Evolutionary conservation across 169 alveolate species (phyloP), one percentile per base, ranked within the genome.

Genomic region (Plasmodium berghei): DNA sequence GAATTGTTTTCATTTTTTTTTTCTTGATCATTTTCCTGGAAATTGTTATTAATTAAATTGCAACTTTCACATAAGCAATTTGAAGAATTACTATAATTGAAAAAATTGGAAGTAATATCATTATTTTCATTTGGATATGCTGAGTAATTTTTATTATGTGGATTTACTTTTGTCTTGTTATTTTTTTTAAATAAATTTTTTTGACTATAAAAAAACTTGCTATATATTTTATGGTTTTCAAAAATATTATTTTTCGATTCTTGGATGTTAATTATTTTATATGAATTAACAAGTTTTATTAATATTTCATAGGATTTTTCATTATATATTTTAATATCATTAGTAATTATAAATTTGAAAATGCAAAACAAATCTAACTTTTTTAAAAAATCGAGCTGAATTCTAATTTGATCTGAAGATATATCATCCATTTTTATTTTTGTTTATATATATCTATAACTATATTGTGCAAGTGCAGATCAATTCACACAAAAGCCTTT

Each of bases 321-420:
- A 16, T 89, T 73, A 49, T 93, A 88, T 55, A 93, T 56, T 58
- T 61, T 42, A 18, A 93, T 64, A 63, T 88, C 93, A 52, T 80
- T 77, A 18, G 92, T 64, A 2, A 93, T 88, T 26, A 93, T 83
- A 12, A 93, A 86, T 16, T 74, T 72, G 49, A 90, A 87, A 24
- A 92, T 92, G 18, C 86, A 80, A 88, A 75, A 92, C 54, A 93
- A 77, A 73, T 93, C 96, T 10, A 93, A 48, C 52, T 77, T 88
- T 22, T 72, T 73, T 40, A 93, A 55, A 24, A 93, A 80, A 34
- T 87, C 55, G 14, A 67, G 24, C 58, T 93, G 96, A n/a, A 92
- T 56, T 5, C 22, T 42, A 26, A 77, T 71, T 66, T 93, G 93
- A n/a, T 92, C 92, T 12, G 24, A 6, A 8, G 90, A 64, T 8